Base-by-base conservation (phyloP, 108 stramenopile genomes). In the Poteriospumella lacustris region DNA sequence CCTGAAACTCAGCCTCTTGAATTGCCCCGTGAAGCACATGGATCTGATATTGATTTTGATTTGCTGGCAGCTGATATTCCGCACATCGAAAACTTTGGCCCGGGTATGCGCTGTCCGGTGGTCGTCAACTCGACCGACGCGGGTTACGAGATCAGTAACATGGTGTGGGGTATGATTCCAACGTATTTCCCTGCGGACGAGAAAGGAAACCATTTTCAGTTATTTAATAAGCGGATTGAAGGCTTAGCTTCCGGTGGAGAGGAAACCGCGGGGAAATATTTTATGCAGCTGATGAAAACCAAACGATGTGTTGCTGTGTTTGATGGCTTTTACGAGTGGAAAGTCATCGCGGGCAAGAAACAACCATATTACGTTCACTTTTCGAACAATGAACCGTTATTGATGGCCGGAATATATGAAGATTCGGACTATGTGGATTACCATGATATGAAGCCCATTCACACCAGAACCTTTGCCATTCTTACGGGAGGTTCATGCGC, bases 311-410 rank as follows among this genome's bases (percentile, higher is more conserved):
- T 64, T 9, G 60, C 36, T 9, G 36, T 64, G 3, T 64, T 64
- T 3, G 60, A 64, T 64, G 60, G 60, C 5, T 64, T 64, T 24
- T 64, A 64, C 24, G 60, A 64, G 31, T 64, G 60, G 60, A 64
- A 64, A 24, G 15, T 3, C 28, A 64, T 3, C 24, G 12, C 60
- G 3, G 60, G 60, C 33, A 3, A 64, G 12, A 64, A 64, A 24
- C 15, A 31, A 5, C 60, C 60, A 34, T 33, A 64, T 34, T 64
- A 64, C 24, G 60, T 64, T 9, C 15, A 19, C 5, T 24, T 64
- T 5, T 19, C 19, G 47, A 19, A 19, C 47, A 34, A 34, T 24
- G 9, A 19, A 24, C 33, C 60, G 33, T 34, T 64, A 34, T 3
- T 31, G 36, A 3, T 64, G 60, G 12, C 60, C 9, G 60, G 33